Evolutionary conservation across 2,329 filamentous ascomycete species (phyloP).

Genomic region (Cordyceps cateniannulata): DNA sequence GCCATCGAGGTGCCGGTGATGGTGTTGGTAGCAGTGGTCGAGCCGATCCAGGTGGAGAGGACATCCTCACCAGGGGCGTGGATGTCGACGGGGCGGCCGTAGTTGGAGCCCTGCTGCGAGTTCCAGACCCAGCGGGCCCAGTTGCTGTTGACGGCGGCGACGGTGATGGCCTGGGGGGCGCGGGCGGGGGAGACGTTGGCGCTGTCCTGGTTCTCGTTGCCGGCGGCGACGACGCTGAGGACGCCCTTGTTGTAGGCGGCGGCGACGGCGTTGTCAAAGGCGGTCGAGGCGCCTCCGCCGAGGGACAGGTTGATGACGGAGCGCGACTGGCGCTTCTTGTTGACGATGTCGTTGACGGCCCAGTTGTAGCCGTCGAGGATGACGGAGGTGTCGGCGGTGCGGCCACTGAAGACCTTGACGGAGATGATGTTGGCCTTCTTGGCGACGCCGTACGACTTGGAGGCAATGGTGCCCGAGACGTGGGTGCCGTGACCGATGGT

Average conservation of each 20-base stretch:
- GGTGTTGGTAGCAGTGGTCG: slow-evolving; percentile 27
- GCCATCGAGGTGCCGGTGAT: slow-evolving; percentile 49
- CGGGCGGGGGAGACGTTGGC: slow-evolving; percentile 39
- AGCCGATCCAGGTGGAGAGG: slow-evolving; percentile 36
- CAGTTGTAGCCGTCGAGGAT: slow-evolving; percentile 31
- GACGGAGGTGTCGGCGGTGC: slow-evolving; percentile 39
- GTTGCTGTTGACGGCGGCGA: slow-evolving; percentile 39
- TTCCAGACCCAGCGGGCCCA: slow-evolving; percentile 32
- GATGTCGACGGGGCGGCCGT: slow-evolving; percentile 35
- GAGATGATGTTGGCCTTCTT: slow-evolving; percentile 49
- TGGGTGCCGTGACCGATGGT: slow-evolving; percentile 54
- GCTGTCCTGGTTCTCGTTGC: slow-evolving; percentile 40
- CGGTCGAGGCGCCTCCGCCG: slow-evolving; percentile 36
- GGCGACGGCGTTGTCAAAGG: slow-evolving; percentile 45
- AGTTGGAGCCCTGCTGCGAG: slow-evolving; percentile 36
- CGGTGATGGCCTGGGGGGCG: slow-evolving; percentile 41
- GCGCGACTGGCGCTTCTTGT: slow-evolving; percentile 19
- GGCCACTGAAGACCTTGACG: slow-evolving; percentile 55
- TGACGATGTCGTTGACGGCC: slow-evolving; percentile 14
- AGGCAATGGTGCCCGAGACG: slow-evolving; percentile 56
- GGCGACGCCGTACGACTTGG: slow-evolving; percentile 55
- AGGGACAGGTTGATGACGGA: slow-evolving; percentile 50
- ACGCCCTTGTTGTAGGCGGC: slow-evolving; percentile 40
- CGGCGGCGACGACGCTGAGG: slow-evolving; percentile 48
- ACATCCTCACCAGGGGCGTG: slow-evolving; percentile 38